These are phyloP conservation scores for Pseudogymnoascus destructans DNA, from an alignment of 2,329 filamentous ascomycete species.

Conservation along the genomic window DNA sequence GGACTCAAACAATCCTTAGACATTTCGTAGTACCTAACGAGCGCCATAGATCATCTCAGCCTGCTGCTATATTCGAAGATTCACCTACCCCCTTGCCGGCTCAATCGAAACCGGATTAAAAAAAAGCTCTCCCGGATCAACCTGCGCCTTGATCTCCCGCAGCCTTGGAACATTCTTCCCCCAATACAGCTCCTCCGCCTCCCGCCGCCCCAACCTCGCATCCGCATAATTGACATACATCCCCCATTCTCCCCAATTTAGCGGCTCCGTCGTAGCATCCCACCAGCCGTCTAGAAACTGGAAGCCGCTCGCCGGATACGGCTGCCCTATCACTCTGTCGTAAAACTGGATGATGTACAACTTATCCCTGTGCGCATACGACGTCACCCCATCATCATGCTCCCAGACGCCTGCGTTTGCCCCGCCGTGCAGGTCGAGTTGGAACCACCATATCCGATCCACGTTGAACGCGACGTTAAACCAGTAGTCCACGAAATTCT, in stretches of 20 bases:
- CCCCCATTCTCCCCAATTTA: not conserved
- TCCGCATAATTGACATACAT: not conserved
- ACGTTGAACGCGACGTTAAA: constrained; percentile 40
- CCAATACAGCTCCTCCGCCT: constrained; percentile 1
- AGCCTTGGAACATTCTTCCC: not conserved
- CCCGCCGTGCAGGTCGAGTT: constrained; percentile 51
- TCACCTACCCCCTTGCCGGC: not conserved
- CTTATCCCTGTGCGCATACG: constrained; percentile 51
- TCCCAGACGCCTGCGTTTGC: constrained; percentile 29
- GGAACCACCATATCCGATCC: constrained; percentile 44
- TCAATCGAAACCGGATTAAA: not conserved
- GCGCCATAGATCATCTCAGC: not conserved
- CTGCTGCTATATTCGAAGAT: not conserved
- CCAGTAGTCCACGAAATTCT: constrained; percentile 32
- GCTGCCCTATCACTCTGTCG: constrained; percentile 35
- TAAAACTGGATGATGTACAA: constrained; percentile 52
- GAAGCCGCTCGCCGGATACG: not conserved
- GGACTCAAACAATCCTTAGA: not conserved
- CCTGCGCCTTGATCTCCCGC: not conserved
- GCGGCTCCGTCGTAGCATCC: not conserved
- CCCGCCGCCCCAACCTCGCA: not conserved
- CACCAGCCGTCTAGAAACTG: not conserved
- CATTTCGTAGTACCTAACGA: not conserved
- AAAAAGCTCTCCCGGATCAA: not conserved
- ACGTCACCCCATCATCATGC: constrained; percentile 38